These are phyloP conservation scores for Oryza coarctata DNA, from an alignment of 176 grass and related monocot species.

Conservation along the genomic window DNA sequence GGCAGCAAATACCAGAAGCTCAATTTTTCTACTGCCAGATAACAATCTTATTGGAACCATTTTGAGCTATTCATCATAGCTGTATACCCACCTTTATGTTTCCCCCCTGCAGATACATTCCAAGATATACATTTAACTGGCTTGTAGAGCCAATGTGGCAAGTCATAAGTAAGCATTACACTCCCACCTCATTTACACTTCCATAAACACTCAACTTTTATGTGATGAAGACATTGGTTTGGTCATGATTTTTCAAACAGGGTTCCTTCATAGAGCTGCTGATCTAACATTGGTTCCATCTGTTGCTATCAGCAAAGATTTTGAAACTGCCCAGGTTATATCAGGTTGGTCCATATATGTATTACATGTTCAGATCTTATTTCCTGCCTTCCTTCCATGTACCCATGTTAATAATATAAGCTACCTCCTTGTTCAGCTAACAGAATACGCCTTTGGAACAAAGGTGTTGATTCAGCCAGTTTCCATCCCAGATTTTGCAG, in stretches of 20 bases:
- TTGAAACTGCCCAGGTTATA: slow-evolving; percentile 75
- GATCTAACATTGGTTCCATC: slow-evolving; percentile 91
- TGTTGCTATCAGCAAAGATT: slow-evolving; percentile 81
- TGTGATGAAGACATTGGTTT: neutral
- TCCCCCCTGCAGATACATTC: slow-evolving; percentile 73
- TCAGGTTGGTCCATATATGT: slow-evolving; percentile 45
- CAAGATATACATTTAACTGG: slow-evolving; percentile 99
- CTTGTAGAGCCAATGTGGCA: slow-evolving; percentile 95
- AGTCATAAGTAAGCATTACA: slow-evolving; percentile 72
- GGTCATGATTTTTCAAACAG: slow-evolving; percentile 30
- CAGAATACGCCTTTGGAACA: slow-evolving; percentile 89
- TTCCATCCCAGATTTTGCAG: slow-evolving; percentile 74
- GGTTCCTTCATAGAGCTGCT: slow-evolving; percentile 89
- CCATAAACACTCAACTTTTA: neutral
- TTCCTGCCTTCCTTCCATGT: neutral
- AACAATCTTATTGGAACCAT: neutral
- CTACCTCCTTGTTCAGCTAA: slow-evolving; percentile 47
- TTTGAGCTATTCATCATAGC: neutral
- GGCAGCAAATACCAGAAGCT: neutral
- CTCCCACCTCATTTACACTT: neutral
- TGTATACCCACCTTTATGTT: neutral
- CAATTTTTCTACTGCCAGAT: too few relatives aligned
- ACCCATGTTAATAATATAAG: neutral
- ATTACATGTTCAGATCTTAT: neutral
- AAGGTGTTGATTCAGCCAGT: slow-evolving; percentile 94